Evolutionary conservation across 805 yeast genomes (phyloP).

Genomic region (Yamadazyma endophytica): DNA sequence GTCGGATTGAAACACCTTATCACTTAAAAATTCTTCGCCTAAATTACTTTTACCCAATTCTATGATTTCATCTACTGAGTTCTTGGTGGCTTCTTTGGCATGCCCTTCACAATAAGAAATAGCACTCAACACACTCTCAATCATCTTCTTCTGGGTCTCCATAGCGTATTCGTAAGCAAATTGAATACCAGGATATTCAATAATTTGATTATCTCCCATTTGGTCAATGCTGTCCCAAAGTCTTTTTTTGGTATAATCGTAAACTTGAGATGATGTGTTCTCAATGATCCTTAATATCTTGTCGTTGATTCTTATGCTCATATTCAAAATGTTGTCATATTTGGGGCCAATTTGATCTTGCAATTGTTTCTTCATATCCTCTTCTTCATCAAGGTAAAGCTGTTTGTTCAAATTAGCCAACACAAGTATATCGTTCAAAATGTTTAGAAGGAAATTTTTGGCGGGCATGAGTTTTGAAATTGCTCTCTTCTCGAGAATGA

Average conservation of each 20-base stretch:
- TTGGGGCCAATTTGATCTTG: slow-evolving; percentile 54
- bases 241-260: slow-evolving; percentile 53
- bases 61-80: slow-evolving; percentile 60
- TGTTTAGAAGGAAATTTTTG: slow-evolving; percentile 72
- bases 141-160: slow-evolving; percentile 64
- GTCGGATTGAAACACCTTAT: slow-evolving; percentile 61
- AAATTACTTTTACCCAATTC: slow-evolving; percentile 58
- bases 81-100: slow-evolving; percentile 60
- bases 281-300: slow-evolving; percentile 64
- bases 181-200: slow-evolving; percentile 60
- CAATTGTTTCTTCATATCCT: slow-evolving; percentile 35
- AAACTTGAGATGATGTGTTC: slow-evolving; percentile 49
- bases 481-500: slow-evolving; percentile 85
- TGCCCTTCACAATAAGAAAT: slow-evolving; percentile 62
- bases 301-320: slow-evolving; percentile 54
- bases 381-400: slow-evolving; percentile 48
- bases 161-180: slow-evolving; percentile 65
- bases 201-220: slow-evolving; percentile 49
- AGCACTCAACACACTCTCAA: slow-evolving; percentile 58
- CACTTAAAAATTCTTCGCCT: slow-evolving; percentile 57
- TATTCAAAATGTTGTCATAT: slow-evolving; percentile 49
- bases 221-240: slow-evolving; percentile 50
- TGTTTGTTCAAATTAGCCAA: slow-evolving; percentile 62
- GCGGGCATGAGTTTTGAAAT: slow-evolving; percentile 90
- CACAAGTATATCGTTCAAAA: slow-evolving; percentile 59